Base-by-base conservation (phyloP, 1,284 basidiomycete species). In the Boletus albobrunnescens region DNA sequence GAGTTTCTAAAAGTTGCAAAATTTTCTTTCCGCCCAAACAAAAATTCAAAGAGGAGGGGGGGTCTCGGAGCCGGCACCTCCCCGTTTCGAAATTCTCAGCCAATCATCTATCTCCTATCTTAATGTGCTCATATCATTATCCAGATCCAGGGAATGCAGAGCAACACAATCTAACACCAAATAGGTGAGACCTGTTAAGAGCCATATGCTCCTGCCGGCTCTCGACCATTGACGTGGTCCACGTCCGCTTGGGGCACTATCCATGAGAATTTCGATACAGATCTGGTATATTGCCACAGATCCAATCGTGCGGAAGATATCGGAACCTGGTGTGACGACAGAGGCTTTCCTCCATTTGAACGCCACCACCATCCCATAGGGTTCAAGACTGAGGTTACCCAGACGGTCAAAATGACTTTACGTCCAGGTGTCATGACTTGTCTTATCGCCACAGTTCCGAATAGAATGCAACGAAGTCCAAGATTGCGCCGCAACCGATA, bases 131-230 rank as follows among this genome's bases (percentile, higher is more conserved):
- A 42, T 8, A 43, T 22, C 14, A 50, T 41, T 40, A 41, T 41
- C 38, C 17, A 33, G 43, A 41, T 41, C 38, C 17, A 33, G 14
- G 27, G 36, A 26, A 22, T 16, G 44, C 41, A 22, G 22, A 6
- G 22, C 22, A 28, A 19, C 8, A 26, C 3, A 17, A 35, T 8
- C 26, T 13, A 13, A 27, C 36, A 26, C 28, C 3, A 32, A 28
- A 7, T 3, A 10, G 9, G 16, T 16, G 10, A 43, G 43, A 33
- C 31, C 28, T 24, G 22, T 11, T 59, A 56, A 61, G 60, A 59
- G 59, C 52, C 56, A 52, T 57, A 38, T 40, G 44, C 39, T 26
- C 31, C 16, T 30, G 26, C 16, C 19, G 13, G 20, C 19, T 41
- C 40, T 32, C 7, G 12, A 5, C 6, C 14, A 19, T 36, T 37